Percentiles rank a stretch among this genome's conserved stretches.
phyloP scores from a whole-genome alignment of 2,329 filamentous ascomycete species.

The Ophiostoma tasmaniense region DNA sequence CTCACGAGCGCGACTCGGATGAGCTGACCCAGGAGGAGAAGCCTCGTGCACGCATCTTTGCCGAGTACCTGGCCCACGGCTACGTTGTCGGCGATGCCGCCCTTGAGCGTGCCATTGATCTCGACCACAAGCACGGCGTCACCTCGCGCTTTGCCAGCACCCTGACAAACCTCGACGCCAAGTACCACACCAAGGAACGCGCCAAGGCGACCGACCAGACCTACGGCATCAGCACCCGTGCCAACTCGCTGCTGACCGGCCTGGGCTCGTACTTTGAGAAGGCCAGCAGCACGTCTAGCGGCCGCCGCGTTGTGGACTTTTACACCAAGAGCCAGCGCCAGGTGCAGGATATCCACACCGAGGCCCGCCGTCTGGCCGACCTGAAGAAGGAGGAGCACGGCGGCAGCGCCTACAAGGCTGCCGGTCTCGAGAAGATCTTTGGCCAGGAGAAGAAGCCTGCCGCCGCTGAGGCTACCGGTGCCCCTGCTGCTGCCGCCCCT shows the following conservation, averaged over 20 bases:
- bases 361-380: slow-evolving; percentile 80
- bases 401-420: slow-evolving; percentile 50
- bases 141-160: slow-evolving; percentile 69
- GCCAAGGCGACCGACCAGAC: slow-evolving; percentile 75
- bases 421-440: slow-evolving; percentile 49
- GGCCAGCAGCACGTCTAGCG: slow-evolving; percentile 77
- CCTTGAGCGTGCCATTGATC: slow-evolving; percentile 72
- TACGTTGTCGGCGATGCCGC: slow-evolving; percentile 71
- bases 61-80: slow-evolving; percentile 93
- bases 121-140: slow-evolving; percentile 86
- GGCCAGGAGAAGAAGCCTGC: slow-evolving; percentile 30
- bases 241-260: slow-evolving; percentile 54
- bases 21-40: slow-evolving; percentile 93
- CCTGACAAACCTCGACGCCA: slow-evolving; percentile 68
- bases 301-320: slow-evolving; percentile 79
- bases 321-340: slow-evolving; percentile 80
- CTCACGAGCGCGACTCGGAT: slow-evolving; percentile 50
- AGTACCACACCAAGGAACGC: slow-evolving; percentile 81
- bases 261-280: slow-evolving; percentile 90
- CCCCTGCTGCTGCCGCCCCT: not conserved
- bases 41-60: slow-evolving; percentile 83
- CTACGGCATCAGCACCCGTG: slow-evolving; percentile 72
- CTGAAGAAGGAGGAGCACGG: slow-evolving; percentile 65
- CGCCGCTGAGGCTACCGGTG: not conserved
- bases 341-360: slow-evolving; percentile 85